Evolutionary conservation across 2,329 filamentous ascomycete genomes (phyloP).

Genomic region (Neophaeococcomyces mojaviensis): DNA sequence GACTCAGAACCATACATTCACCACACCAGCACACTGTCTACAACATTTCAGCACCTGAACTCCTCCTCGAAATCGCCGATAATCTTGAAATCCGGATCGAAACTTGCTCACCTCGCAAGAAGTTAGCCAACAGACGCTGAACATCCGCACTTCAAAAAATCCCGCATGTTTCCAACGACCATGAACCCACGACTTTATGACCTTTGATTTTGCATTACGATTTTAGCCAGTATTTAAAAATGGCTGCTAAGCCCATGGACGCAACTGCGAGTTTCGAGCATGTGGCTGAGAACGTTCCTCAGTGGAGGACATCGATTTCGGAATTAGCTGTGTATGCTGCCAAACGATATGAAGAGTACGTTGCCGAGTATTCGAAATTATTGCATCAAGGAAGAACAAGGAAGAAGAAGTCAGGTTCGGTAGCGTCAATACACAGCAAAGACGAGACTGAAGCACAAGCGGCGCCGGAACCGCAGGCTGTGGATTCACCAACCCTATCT

Average conservation of each 20-base stretch:
- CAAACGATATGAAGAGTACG: slow-evolving; percentile 36
- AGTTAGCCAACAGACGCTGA: no score
- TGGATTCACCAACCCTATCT: slow-evolving; percentile 8
- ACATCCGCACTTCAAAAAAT: no score
- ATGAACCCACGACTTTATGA: no score
- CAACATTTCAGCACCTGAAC: no score
- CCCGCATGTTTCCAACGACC: no score
- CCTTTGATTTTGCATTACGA: neutral
- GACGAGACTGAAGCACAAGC: slow-evolving; percentile 16
- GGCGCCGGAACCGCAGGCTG: neutral
- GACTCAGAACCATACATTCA: no score
- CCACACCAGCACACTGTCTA: no score
- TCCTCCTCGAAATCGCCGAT: no score
- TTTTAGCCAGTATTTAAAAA: slow-evolving; percentile 9
- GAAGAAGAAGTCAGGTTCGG: slow-evolving; percentile 31
- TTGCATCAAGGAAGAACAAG: slow-evolving; percentile 30
- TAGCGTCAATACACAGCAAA: slow-evolving; percentile 34
- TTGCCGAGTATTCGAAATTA: slow-evolving; percentile 35
- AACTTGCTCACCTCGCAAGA: no score
- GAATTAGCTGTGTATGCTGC: slow-evolving; percentile 35
- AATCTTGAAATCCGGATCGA: no score
- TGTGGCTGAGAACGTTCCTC: slow-evolving; percentile 37
- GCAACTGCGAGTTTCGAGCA: slow-evolving; percentile 38
- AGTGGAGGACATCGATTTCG: slow-evolving; percentile 38
- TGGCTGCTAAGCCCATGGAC: slow-evolving; percentile 28